Conservation (phyloP, 352 stramenopile genomes). For the Globisporangium cystogenes region DNA sequence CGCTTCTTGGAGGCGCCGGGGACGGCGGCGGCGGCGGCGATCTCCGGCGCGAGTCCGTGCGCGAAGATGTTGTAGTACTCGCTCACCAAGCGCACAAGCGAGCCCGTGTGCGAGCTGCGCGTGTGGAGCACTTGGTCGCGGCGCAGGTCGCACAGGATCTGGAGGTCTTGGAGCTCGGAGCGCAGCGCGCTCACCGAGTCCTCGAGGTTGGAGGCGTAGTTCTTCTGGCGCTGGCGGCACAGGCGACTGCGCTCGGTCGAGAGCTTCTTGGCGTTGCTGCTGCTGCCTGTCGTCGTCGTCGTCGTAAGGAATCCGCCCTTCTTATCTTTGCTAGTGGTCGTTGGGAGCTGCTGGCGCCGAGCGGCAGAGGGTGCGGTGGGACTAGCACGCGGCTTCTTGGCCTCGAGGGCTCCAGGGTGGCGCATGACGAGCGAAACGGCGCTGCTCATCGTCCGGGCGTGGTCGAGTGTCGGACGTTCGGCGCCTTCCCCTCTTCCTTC, state of each 20-base stretch:
- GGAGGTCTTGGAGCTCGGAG: slow-evolving; percentile 4
- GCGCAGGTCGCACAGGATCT: slow-evolving; percentile 4
- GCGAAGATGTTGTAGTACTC: slow-evolving; percentile 13
- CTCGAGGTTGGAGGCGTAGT: slow-evolving; percentile 14
- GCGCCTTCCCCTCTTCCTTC: neutral
- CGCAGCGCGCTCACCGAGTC: slow-evolving; percentile 5
- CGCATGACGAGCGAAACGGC: neutral
- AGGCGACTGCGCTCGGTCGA: slow-evolving; percentile 18
- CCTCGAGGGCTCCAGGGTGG: neutral
- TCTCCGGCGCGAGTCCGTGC: slow-evolving; percentile 4
- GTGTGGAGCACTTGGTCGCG: slow-evolving; percentile 10
- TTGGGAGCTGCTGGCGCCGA: too few relatives aligned
- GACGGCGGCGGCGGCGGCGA: neutral
- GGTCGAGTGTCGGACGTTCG: neutral
- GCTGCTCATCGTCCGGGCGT: neutral
- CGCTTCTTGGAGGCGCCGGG: slow-evolving; percentile 17
- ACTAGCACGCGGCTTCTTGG: neutral
- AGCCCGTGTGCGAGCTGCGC: slow-evolving; percentile 2
- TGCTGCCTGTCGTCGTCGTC: too few relatives aligned
- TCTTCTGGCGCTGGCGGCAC: slow-evolving; percentile 17
- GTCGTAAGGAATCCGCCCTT: neutral
- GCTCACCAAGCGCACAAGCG: slow-evolving; percentile 10
- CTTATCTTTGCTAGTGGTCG: neutral
- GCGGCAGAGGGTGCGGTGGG: too few relatives aligned
- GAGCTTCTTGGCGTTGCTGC: slow-evolving; percentile 13